Evolutionary conservation across 768 basidiomycete genomes (phyloP).

Genomic region (Hypholoma fasciculare): DNA sequence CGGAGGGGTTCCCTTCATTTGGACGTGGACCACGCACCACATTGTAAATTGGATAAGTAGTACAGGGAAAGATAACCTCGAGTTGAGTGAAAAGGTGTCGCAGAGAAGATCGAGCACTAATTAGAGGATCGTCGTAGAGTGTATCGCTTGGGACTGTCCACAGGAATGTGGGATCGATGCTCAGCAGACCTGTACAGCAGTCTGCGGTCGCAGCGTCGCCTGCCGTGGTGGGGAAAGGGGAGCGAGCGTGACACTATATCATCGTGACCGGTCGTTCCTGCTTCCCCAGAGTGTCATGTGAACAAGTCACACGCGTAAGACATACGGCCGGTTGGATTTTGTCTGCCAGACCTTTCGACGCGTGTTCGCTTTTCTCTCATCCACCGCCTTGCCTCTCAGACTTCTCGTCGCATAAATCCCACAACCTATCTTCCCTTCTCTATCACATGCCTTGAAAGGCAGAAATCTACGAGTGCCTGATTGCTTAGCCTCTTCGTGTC

Average conservation of each 20-base stretch:
- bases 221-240: conserved; percentile 19
- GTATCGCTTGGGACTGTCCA: conserved; percentile 10
- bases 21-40: conserved; percentile 22
- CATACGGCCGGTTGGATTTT: neutral
- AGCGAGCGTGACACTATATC: conserved; percentile 22
- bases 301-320: conserved; percentile 15
- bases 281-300: conserved; percentile 23
- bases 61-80: conserved; percentile 11
- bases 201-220: conserved; percentile 16
- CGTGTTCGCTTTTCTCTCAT: neutral
- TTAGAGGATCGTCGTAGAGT: conserved; percentile 16
- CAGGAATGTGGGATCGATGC: conserved; percentile 13
- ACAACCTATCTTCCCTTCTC: neutral
- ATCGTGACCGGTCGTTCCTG: conserved; percentile 18
- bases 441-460: neutral
- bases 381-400: no score
- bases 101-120: conserved; percentile 19
- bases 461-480: neutral
- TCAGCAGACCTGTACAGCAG: conserved; percentile 10
- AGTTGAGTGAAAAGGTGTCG: conserved; percentile 21
- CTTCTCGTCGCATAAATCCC: neutral
- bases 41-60: conserved; percentile 16
- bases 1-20: conserved; percentile 8
- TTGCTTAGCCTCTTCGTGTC: neutral
- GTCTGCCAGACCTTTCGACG: neutral